Percentiles rank a stretch among this genome's conserved stretches.
These are phyloP conservation scores for Salisapilia sapeloensis DNA, from an alignment of 352 stramenopile species.

Conservation along the genomic window DNA sequence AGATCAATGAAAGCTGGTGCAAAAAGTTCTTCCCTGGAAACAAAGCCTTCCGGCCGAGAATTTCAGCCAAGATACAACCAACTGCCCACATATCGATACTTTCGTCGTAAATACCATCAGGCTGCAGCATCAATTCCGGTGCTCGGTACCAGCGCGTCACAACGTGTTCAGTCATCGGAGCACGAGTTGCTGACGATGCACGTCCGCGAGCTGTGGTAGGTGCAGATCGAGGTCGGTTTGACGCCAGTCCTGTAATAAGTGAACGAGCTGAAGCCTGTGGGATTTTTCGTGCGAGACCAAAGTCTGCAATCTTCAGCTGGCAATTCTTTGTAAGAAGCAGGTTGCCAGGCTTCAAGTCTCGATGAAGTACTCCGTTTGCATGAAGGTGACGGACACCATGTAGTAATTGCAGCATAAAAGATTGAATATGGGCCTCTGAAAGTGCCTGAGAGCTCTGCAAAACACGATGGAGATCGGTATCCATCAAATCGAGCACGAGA, in stretches of 20 bases:
- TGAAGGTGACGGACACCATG: conserved; percentile 68
- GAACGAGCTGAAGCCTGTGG: conserved; percentile 5
- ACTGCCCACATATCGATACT: conserved; percentile 87
- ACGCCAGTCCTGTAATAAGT: not conserved
- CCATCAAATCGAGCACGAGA: conserved; percentile 91
- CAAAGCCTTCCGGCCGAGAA: conserved; percentile 49
- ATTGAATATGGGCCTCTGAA: conserved; percentile 65
- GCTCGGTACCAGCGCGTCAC: conserved; percentile 85
- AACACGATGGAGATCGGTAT: conserved; percentile 85
- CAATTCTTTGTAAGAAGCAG: conserved; percentile 61
- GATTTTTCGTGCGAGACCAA: conserved; percentile 48
- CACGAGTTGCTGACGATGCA: conserved; percentile 3
- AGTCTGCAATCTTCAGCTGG: conserved; percentile 69
- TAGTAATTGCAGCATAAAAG: conserved; percentile 87
- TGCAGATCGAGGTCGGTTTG: conserved; percentile 26
- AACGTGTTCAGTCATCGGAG: conserved; percentile 68
- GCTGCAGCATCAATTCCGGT: conserved; percentile 84
- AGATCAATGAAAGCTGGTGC: conserved; percentile 64
- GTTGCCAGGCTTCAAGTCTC: conserved; percentile 74
- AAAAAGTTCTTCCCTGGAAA: conserved; percentile 72
- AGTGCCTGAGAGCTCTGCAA: conserved; percentile 69
- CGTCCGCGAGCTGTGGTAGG: conserved; percentile 10
- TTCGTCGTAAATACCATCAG: conserved; percentile 71
- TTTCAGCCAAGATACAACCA: conserved; percentile 69
- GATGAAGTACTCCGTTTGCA: conserved; percentile 60